A percentile compares a stretch with the other conserved stretches of the same genome.
Evolutionary conservation across 352 stramenopile species (phyloP).

Genomic region (Phytopythium cucurbitacearum): DNA sequence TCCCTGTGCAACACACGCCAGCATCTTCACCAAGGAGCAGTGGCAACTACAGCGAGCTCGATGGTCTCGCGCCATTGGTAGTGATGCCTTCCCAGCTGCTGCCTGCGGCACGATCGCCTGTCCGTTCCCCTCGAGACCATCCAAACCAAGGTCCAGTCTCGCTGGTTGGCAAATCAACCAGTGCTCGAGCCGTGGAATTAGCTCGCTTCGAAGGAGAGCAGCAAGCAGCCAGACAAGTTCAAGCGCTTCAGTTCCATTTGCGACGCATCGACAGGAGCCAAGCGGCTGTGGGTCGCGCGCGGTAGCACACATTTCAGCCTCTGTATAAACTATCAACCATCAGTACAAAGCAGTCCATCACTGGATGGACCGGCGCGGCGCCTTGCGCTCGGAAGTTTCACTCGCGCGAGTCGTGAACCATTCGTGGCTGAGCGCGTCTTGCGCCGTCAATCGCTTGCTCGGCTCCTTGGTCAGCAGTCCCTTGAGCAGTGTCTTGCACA

Average conservation of each 20-base stretch:
- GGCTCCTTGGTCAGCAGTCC: constrained; percentile 85
- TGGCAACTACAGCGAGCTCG: too few species aligned
- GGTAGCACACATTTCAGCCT: not conserved
- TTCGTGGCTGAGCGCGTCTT: constrained; percentile 73
- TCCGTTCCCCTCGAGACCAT: too few species aligned
- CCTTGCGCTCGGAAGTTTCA: constrained; percentile 5
- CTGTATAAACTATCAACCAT: constrained; percentile 5
- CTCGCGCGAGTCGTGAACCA: constrained; percentile 49
- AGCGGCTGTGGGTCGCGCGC: not conserved
- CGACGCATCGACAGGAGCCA: not conserved
- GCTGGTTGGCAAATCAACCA: not conserved
- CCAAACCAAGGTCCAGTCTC: too few species aligned
- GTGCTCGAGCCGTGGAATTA: not conserved
- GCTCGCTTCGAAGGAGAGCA: too few species aligned
- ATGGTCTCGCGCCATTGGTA: too few species aligned
- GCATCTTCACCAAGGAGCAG: too few species aligned
- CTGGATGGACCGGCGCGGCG: constrained; percentile 19
- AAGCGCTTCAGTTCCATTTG: too few species aligned
- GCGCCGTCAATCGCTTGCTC: constrained; percentile 67
- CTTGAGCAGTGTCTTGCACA: constrained; percentile 65
- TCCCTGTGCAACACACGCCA: too few species aligned
- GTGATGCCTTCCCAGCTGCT: too few species aligned
- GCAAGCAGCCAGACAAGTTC: too few species aligned
- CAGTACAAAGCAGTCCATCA: not conserved
- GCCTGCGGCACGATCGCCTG: too few species aligned